Evolutionary conservation across 345 rosid species (phyloP).

Genomic region (Gossypioides kirkii): DNA sequence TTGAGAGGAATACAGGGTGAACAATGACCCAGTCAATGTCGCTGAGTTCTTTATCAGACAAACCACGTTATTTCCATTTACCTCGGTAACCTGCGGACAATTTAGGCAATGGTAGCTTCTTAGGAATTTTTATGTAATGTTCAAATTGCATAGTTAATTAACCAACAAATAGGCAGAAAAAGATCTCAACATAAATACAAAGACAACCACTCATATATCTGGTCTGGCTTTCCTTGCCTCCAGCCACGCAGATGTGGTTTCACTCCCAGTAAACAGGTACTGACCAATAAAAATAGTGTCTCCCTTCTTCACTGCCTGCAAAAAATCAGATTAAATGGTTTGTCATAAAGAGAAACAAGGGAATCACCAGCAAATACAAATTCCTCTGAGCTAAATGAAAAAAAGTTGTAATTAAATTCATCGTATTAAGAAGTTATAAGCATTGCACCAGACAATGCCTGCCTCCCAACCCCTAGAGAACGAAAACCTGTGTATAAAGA

Average conservation of each 20-base stretch:
- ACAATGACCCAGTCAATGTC: constrained; percentile 80
- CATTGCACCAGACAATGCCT: background rate
- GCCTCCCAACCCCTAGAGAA: background rate
- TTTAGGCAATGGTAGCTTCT: constrained; percentile 4
- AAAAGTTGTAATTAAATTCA: background rate
- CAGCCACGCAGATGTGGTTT: constrained; percentile 95
- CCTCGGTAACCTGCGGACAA: constrained; percentile 63
- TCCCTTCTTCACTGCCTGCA: constrained; percentile 83
- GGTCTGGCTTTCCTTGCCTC: constrained; percentile 46
- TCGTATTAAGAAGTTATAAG: background rate
- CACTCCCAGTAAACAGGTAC: constrained; percentile 94
- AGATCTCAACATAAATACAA: background rate
- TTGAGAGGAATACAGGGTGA: constrained; percentile 87
- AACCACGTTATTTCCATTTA: constrained; percentile 75
- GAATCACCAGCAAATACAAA: background rate
- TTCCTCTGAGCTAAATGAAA: background rate
- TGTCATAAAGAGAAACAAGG: background rate
- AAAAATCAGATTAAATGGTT: constrained; percentile 26
- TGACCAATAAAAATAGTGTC: constrained; percentile 95
- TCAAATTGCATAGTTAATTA: background rate
- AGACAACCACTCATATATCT: background rate
- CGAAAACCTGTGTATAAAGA: background rate
- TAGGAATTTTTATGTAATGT: background rate
- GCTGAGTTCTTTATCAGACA: constrained; percentile 83
- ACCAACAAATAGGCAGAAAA: background rate